A percentile compares a stretch with the other conserved stretches of the same genome.
These are phyloP conservation scores for Fraxinus dipetala DNA, from an alignment of 305 asterid species.

Conservation along the genomic window DNA sequence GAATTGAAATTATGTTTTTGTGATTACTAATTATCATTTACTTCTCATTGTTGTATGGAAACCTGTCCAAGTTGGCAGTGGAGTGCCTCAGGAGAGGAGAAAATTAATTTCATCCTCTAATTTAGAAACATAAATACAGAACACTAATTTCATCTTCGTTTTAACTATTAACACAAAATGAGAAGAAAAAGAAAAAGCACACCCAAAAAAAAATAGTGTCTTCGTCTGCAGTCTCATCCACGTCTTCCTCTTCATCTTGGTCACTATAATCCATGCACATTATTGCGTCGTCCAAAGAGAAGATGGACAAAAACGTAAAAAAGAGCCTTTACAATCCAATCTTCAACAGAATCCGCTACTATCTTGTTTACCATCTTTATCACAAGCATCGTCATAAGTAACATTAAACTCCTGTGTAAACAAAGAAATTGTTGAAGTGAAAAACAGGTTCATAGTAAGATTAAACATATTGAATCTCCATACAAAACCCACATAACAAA, in stretches of 20 bases:
- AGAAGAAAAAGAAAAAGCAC: neutral
- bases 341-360: constrained; percentile 42
- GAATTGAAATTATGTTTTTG: neutral
- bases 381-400: constrained; percentile 27
- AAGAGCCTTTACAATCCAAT: constrained; percentile 42
- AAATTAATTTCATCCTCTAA: neutral
- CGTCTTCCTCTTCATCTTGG: neutral
- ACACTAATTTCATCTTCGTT: neutral
- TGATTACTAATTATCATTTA: neutral
- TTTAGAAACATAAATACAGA: neutral
- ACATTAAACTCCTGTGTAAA: constrained; percentile 30
- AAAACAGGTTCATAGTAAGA: constrained; percentile 13
- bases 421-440: neutral
- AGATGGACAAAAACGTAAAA: constrained; percentile 20
- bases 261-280: constrained; percentile 17
- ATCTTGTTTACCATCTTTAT: constrained; percentile 38
- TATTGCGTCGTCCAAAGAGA: constrained; percentile 32
- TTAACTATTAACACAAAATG: neutral
- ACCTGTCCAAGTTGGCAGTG: neutral
- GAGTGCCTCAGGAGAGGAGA: neutral
- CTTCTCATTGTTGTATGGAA: neutral
- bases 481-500: neutral
- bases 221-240: neutral
- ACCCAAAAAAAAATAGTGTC: neutral
- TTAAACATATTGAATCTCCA: neutral